Evolutionary conservation across 1,284 basidiomycete species (phyloP), one percentile per base, ranked within the genome.

Genomic region (Inonotus obliquus): DNA sequence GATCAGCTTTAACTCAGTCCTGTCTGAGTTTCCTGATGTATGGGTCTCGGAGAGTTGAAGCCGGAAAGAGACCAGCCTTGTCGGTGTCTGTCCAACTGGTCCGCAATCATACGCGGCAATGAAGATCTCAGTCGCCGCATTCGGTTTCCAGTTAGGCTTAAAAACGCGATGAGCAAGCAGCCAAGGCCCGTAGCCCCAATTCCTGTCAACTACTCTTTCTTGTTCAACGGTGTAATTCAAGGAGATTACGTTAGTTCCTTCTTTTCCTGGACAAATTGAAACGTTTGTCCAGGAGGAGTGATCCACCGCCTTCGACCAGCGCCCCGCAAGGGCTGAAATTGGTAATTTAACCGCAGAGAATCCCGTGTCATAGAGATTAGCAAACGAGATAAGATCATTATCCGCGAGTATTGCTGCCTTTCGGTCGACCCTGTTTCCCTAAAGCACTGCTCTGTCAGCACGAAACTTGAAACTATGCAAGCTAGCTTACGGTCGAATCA

Each of bases 11-110:
- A 32, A 9, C 32, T 32, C 32, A 4, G 32, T 32, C 32, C 9
- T 9, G 32, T 9, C 32, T 32, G 32, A 32, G 9, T n/a, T 21
- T 13, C 13, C 23, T 4, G 47, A 19, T 21, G 32, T n/a, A 35
- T 41, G 37, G 3, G n/a, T n/a, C n/a, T n/a, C n/a, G n/a, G 54
- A 55, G 13, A 55, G 54, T 39, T 39, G 54, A 9, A 55, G 54
- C 23, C 41, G 54, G 54, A 41, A 55, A 21, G 54, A 55, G n/a
- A 39, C 14, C 23, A 55, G 54, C 7, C 41, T 29, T 17, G 54
- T 45, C 19, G 54, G 54, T 19, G 54, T 55, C 23, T 55, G 54
- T n/a, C 51, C 51, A 32, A 25, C 51, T 6, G 51, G 51, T 9
- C 29, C 51, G 17, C 25, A 52, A 21, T 55, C 54, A 17, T 41